Conservation (phyloP, 176 grass and related monocot genomes). For the Carex kokanica region DNA sequence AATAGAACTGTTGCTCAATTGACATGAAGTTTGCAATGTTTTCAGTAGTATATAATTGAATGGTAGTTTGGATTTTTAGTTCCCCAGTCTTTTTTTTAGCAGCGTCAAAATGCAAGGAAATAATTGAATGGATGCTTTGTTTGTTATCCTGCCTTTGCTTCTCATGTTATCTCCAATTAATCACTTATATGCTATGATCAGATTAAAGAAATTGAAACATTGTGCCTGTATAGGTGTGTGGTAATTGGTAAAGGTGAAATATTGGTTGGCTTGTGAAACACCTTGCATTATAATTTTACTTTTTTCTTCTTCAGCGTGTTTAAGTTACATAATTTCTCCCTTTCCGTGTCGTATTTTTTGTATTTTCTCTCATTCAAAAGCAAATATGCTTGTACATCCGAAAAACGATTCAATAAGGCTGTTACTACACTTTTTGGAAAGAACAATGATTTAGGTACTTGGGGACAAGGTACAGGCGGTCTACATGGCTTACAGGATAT, state of each 20-base stretch:
- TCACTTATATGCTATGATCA: neutral
- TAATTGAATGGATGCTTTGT: neutral
- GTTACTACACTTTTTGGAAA: neutral
- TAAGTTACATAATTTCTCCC: neutral
- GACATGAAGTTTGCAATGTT: neutral
- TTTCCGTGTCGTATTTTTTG: too few relatives aligned
- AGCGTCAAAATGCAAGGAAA: neutral
- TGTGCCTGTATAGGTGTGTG: neutral
- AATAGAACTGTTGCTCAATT: neutral
- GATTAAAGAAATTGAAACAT: neutral
- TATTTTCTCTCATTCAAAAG: neutral
- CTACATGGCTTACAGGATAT: neutral
- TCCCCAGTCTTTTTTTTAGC: neutral
- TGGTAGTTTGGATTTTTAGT: neutral
- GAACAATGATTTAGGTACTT: neutral
- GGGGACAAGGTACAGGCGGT: neutral
- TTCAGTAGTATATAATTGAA: neutral
- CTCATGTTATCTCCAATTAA: neutral
- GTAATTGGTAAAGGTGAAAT: neutral
- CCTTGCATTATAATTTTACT: neutral
- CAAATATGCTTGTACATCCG: neutral
- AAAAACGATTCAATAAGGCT: neutral
- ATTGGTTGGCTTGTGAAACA: neutral
- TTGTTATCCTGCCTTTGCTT: neutral
- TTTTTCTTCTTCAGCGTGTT: neutral